These are phyloP conservation scores for Immersiella caudata DNA, from an alignment of 495 filamentous ascomycete genomes.

Conservation along the genomic window DNA sequence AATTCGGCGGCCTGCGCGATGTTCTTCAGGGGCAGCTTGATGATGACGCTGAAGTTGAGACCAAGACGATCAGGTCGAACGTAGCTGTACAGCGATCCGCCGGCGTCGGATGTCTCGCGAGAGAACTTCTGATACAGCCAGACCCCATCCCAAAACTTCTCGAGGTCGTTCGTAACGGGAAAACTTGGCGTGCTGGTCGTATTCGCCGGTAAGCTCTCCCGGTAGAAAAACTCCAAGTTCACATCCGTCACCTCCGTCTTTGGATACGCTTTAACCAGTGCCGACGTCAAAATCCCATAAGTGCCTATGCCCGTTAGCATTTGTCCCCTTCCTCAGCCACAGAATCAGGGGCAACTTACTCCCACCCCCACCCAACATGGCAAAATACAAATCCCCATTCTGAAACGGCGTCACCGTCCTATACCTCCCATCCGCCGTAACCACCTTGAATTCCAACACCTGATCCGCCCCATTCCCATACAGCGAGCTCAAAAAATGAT, in stretches of 20 bases:
- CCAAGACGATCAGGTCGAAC: slow-evolving; percentile 32
- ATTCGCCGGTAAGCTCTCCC: neutral
- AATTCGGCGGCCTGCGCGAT: slow-evolving; percentile 27
- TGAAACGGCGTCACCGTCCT: slow-evolving; percentile 51
- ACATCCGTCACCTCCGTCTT: slow-evolving; percentile 33
- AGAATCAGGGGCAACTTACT: slow-evolving; percentile 26
- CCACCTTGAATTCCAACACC: slow-evolving; percentile 53
- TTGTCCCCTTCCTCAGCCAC: neutral
- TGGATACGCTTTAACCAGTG: slow-evolving; percentile 47
- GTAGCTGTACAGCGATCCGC: slow-evolving; percentile 50
- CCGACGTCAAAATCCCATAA: slow-evolving; percentile 57
- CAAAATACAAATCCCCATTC: slow-evolving; percentile 59
- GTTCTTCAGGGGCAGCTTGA: slow-evolving; percentile 31
- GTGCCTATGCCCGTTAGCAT: slow-evolving; percentile 44
- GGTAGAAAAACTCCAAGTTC: slow-evolving; percentile 24
- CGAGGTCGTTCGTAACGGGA: slow-evolving; percentile 30
- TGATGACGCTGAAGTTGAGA: slow-evolving; percentile 37
- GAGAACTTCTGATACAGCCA: slow-evolving; percentile 44
- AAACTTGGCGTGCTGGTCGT: neutral
- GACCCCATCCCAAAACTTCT: slow-evolving; percentile 55
- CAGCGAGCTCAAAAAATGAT: slow-evolving; percentile 51
- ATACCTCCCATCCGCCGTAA: slow-evolving; percentile 54
- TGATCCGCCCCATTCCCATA: slow-evolving; percentile 59
- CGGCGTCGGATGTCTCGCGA: slow-evolving; percentile 40
- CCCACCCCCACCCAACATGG: slow-evolving; percentile 55